A percentile compares a stretch with the other conserved stretches of the same genome.
phyloP scores from a whole-genome alignment of 768 basidiomycete genomes.

The Mrakia frigida region DNA sequence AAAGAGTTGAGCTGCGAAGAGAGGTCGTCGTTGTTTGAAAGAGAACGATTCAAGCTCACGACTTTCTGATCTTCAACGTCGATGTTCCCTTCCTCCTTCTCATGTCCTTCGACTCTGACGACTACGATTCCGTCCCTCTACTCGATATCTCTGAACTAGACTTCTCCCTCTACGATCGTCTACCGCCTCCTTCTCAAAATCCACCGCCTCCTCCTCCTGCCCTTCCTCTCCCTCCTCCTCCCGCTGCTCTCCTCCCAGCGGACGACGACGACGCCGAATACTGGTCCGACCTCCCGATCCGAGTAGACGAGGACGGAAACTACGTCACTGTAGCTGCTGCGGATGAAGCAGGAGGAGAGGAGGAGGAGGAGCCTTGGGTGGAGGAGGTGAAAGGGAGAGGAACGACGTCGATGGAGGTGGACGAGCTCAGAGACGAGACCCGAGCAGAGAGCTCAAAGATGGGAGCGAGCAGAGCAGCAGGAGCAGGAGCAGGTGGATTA shows the following conservation, averaged over 20 bases:
- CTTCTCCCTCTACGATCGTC: constrained; percentile 1
- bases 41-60: no score
- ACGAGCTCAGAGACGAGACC: neutral
- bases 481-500: neutral
- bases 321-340: neutral
- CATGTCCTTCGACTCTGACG: constrained; percentile 16
- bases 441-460: neutral
- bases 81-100: neutral
- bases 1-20: neutral
- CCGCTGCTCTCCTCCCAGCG: neutral
- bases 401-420: constrained; percentile 5
- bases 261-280: constrained; percentile 15
- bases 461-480: neutral
- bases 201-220: neutral
- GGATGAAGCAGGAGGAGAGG: neutral
- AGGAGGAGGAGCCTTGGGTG: neutral
- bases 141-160: constrained; percentile 8
- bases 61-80: neutral
- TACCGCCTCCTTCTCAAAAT: neutral
- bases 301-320: constrained; percentile 5
- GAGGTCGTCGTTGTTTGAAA: no score
- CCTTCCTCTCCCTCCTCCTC: neutral
- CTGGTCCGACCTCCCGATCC: neutral
- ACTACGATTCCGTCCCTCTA: constrained; percentile 6
- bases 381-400: neutral